phyloP scores from a whole-genome alignment of 306 rosid genomes.

The Cercis canadensis region DNA sequence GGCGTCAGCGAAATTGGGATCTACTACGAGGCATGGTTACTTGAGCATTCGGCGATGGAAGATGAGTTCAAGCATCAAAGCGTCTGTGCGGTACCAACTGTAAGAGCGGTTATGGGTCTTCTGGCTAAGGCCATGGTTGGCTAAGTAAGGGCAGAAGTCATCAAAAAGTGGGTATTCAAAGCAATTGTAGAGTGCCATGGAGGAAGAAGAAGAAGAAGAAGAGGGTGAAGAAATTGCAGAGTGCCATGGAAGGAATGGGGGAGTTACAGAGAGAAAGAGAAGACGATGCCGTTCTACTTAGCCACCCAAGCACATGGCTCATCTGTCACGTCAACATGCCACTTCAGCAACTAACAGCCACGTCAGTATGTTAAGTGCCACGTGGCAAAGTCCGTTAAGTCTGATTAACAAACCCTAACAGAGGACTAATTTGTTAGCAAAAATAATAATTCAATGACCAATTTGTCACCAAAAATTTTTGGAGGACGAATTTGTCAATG shows the following conservation, averaged over 20 bases:
- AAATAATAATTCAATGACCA: too few relatives aligned
- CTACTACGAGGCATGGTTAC: slow-evolving; percentile 72
- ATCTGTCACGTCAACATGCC: too few relatives aligned
- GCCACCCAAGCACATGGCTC: too few relatives aligned
- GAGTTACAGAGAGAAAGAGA: neutral
- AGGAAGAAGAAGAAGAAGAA: neutral
- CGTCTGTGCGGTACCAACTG: slow-evolving; percentile 89
- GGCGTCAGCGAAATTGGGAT: slow-evolving; percentile 62
- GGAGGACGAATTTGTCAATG: too few relatives aligned
- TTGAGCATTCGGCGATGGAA: slow-evolving; percentile 80
- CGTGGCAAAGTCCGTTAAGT: too few relatives aligned
- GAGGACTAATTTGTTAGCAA: too few relatives aligned
- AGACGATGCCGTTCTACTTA: too few relatives aligned
- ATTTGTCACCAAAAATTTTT: too few relatives aligned
- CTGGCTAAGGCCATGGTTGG: slow-evolving; percentile 80
- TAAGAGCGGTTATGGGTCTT: slow-evolving; percentile 79
- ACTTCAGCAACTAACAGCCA: too few relatives aligned
- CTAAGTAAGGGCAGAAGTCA: slow-evolving; percentile 66
- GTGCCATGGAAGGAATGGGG: slow-evolving; percentile 9
- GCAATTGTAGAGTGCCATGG: too few relatives aligned
- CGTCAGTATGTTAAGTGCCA: too few relatives aligned
- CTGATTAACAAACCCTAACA: too few relatives aligned
- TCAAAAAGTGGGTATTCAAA: slow-evolving; percentile 66
- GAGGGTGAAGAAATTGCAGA: neutral
- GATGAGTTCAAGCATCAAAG: slow-evolving; percentile 69